These are phyloP conservation scores for Colletotrichum coccodes DNA, from an alignment of 2,329 filamentous ascomycete species.

Conservation along the genomic window DNA sequence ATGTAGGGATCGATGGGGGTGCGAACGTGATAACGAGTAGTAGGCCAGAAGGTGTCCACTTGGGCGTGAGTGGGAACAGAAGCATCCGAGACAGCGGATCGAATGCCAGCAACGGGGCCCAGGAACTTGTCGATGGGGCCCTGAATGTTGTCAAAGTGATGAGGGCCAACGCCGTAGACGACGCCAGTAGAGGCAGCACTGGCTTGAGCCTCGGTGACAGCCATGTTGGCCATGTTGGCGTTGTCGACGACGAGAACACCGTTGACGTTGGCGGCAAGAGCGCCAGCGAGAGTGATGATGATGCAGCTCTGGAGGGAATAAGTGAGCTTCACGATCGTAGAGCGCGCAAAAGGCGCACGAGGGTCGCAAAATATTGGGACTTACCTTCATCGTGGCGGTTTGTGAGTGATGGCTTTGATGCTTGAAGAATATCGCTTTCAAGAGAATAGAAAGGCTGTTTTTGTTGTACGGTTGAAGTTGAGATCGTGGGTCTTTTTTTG, in stretches of 20 bases:
- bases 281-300: not conserved
- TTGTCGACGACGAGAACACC: not conserved
- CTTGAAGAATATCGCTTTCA: not conserved
- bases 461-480: not conserved
- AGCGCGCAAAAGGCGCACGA: too few species aligned
- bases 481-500: too few species aligned
- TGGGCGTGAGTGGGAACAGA: not conserved
- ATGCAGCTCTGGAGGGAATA: not conserved
- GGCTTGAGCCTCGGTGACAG: not conserved
- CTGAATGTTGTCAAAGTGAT: not conserved
- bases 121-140: not conserved
- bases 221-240: not conserved
- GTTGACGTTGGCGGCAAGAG: not conserved
- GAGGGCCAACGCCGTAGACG: not conserved
- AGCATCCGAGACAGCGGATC: not conserved
- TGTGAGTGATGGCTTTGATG: not conserved
- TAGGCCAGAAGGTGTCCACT: not conserved
- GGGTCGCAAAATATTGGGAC: not conserved
- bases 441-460: not conserved
- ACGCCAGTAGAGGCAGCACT: not conserved
- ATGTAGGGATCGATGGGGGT: not conserved
- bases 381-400: conserved; percentile 8
- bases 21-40: not conserved
- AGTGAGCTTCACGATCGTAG: not conserved
- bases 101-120: not conserved